Conservation (phyloP, 2,329 filamentous ascomycete genomes). For the Leptosphaerulina australis region DNA sequence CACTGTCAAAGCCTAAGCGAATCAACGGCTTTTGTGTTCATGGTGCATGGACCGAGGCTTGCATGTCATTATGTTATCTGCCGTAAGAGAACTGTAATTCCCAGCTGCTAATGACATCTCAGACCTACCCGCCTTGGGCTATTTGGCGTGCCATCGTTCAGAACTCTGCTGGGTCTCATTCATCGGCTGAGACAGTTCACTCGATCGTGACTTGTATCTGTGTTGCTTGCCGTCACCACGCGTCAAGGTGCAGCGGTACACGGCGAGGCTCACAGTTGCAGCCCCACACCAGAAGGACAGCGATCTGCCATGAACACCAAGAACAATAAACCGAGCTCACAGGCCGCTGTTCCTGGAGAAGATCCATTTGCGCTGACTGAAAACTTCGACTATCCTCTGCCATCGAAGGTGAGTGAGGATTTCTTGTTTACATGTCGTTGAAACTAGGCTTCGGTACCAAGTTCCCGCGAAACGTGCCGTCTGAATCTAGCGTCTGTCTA, state of each 20-base stretch:
- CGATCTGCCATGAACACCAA: slow-evolving; percentile 1
- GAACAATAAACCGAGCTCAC: neutral
- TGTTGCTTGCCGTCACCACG: slow-evolving; percentile 1
- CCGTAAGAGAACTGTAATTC: neutral
- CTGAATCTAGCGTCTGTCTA: slow-evolving; percentile 19
- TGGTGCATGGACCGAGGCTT: slow-evolving; percentile 3
- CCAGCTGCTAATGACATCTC: slow-evolving; percentile 4
- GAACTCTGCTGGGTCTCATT: neutral
- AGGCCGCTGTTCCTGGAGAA: neutral
- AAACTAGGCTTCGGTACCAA: slow-evolving; percentile 22
- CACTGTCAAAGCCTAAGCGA: slow-evolving; percentile 23
- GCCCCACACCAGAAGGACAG: neutral
- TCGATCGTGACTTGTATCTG: neutral
- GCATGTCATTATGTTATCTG: neutral
- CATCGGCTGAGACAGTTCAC: neutral
- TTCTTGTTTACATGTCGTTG: slow-evolving; percentile 21
- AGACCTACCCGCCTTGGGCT: neutral
- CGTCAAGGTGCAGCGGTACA: slow-evolving; percentile 8
- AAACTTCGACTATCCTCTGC: slow-evolving; percentile 8
- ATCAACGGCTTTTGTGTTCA: slow-evolving; percentile 3
- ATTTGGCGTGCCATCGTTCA: neutral
- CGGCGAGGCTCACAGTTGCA: slow-evolving; percentile 7
- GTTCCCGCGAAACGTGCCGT: slow-evolving; percentile 15
- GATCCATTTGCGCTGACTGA: slow-evolving; percentile 7
- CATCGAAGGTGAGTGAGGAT: slow-evolving; percentile 10